Conservation (phyloP, 768 basidiomycete species). For the Russula brevipes region DNA sequence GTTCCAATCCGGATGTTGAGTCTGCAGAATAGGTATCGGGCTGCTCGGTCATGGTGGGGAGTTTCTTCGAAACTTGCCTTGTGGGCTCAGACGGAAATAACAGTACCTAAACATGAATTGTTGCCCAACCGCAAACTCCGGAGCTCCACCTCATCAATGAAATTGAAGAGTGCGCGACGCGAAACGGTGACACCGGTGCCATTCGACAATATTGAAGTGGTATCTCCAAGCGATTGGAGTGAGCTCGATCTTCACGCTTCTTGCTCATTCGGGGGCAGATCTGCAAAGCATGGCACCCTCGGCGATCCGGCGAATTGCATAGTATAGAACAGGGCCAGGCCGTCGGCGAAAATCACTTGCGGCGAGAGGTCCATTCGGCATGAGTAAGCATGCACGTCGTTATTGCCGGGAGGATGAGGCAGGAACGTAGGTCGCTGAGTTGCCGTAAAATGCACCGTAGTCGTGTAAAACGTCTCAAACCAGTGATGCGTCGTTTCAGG, state of each 20-base stretch:
- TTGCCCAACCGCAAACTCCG: background rate
- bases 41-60: background rate
- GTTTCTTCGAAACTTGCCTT: background rate
- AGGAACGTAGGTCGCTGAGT: background rate
- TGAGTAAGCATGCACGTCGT: too few relatives aligned
- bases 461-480: background rate
- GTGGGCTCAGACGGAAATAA: background rate
- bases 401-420: background rate
- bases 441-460: background rate
- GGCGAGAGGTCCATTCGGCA: too few relatives aligned
- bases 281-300: too few relatives aligned
- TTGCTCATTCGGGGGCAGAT: too few relatives aligned
- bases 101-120: background rate
- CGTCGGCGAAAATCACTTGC: background rate
- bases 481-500: background rate
- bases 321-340: background rate
- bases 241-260: too few relatives aligned
- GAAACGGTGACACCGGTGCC: background rate
- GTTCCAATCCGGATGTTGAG: background rate
- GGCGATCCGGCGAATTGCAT: too few relatives aligned
- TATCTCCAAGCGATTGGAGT: too few relatives aligned
- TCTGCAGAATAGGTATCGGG: background rate
- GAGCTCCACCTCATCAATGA: background rate
- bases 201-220: background rate
- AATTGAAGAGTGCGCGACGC: background rate